Evolutionary conservation across 1,284 basidiomycete genomes (phyloP).

Genomic region (Hypsizygus ulmarius): DNA sequence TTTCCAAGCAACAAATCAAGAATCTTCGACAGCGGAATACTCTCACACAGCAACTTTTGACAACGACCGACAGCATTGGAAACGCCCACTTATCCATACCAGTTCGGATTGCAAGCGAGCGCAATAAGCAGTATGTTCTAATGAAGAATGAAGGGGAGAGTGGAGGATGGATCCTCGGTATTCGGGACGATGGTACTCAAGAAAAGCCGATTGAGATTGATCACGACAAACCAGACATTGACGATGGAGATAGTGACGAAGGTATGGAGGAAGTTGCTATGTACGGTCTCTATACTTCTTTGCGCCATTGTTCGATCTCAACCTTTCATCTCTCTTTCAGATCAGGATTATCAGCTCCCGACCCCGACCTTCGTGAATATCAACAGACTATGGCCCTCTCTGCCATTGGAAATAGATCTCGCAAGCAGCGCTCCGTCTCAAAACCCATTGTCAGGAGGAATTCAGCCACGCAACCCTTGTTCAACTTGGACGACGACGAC

Average conservation of each 20-base stretch:
- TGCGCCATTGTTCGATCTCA: not conserved
- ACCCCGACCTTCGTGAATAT: constrained; percentile 69
- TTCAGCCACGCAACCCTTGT: constrained; percentile 38
- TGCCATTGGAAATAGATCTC: constrained; percentile 57
- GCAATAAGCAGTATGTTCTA: constrained; percentile 92
- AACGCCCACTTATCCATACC: constrained; percentile 89
- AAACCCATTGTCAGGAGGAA: constrained; percentile 32
- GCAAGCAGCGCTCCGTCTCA: constrained; percentile 38
- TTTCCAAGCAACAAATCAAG: constrained; percentile 92
- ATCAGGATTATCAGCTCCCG: constrained; percentile 35
- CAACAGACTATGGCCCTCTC: constrained; percentile 65
- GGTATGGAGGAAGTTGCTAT: constrained; percentile 79
- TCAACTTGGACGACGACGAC: constrained; percentile 53
- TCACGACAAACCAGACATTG: constrained; percentile 37
- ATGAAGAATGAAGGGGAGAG: constrained; percentile 85
- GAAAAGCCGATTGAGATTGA: constrained; percentile 89
- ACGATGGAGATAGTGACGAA: constrained; percentile 45
- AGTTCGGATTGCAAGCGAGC: constrained; percentile 88
- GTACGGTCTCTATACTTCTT: constrained; percentile 37
- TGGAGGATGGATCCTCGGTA: constrained; percentile 93
- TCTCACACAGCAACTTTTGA: constrained; percentile 92
- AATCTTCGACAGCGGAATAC: constrained; percentile 88
- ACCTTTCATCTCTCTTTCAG: constrained; percentile 24
- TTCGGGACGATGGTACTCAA: constrained; percentile 74
- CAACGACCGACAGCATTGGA: constrained; percentile 91